These are phyloP conservation scores for Penicillium sclerotiorum DNA, from an alignment of 2,329 filamentous ascomycete species.

Conservation along the genomic window DNA sequence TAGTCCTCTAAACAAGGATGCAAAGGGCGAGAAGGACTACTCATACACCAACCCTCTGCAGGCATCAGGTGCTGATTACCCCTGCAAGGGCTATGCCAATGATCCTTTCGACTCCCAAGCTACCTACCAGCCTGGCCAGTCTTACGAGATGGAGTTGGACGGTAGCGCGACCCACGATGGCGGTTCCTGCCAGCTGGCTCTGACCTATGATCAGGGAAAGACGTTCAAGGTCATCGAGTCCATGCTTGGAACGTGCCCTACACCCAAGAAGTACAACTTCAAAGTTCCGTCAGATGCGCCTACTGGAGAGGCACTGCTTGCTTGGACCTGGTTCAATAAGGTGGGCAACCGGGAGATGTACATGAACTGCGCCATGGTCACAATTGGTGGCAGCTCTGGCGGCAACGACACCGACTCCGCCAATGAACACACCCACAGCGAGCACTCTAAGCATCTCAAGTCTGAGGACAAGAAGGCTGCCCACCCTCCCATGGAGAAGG, in stretches of 20 bases:
- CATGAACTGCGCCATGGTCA: constrained; percentile 79
- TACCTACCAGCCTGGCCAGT: constrained; percentile 63
- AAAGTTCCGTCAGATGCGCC: constrained; percentile 66
- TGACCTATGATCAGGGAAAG: constrained; percentile 72
- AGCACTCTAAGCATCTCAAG: neutral
- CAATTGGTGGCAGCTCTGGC: constrained; percentile 48
- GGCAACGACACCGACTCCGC: constrained; percentile 6
- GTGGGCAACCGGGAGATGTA: constrained; percentile 82
- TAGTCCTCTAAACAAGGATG: constrained; percentile 53
- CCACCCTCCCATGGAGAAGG: constrained; percentile 8
- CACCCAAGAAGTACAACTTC: constrained; percentile 63
- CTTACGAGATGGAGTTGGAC: constrained; percentile 65
- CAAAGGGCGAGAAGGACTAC: constrained; percentile 62
- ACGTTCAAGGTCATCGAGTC: constrained; percentile 71
- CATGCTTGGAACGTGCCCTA: constrained; percentile 61
- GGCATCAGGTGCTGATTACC: constrained; percentile 64
- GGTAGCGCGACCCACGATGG: constrained; percentile 68
- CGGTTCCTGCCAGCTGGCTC: constrained; percentile 74
- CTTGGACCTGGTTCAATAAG: constrained; percentile 78
- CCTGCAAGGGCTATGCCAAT: constrained; percentile 71
- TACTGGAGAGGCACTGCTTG: constrained; percentile 64
- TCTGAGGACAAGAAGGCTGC: constrained; percentile 11
- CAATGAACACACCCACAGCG: neutral
- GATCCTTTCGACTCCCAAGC: constrained; percentile 59
- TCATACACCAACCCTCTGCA: constrained; percentile 70